Evolutionary conservation across 2,329 filamentous ascomycete genomes (phyloP).

Genomic region (Aspergillus ibericus): DNA sequence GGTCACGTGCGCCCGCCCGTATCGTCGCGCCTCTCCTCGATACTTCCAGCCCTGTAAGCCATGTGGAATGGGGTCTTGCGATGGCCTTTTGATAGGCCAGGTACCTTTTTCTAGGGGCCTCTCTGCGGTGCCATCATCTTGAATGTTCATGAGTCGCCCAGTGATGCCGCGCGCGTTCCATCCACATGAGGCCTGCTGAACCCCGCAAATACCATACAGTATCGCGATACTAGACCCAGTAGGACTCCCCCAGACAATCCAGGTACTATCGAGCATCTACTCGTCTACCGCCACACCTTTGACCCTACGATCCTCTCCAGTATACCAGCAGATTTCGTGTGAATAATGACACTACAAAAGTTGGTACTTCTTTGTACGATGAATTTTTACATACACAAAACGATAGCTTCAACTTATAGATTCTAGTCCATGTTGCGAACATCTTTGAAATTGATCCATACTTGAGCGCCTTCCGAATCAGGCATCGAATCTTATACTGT

Average conservation of each 20-base stretch:
- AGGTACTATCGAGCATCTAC: neutral
- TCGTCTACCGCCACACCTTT: too few relatives aligned
- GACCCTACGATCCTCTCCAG: too few relatives aligned
- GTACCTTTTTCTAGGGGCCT: neutral
- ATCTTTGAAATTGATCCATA: too few relatives aligned
- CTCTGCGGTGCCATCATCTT: neutral
- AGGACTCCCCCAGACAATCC: constrained; percentile 5
- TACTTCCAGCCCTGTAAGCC: neutral
- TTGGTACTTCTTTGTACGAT: too few relatives aligned
- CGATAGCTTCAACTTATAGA: too few relatives aligned
- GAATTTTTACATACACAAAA: too few relatives aligned
- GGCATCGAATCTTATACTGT: too few relatives aligned
- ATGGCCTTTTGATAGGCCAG: neutral
- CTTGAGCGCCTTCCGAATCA: too few relatives aligned
- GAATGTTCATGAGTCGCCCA: neutral
- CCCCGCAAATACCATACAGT: constrained; percentile 4
- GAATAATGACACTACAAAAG: too few relatives aligned
- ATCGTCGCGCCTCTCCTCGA: neutral
- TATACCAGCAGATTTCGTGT: too few relatives aligned
- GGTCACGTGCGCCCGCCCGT: constrained; percentile 26
- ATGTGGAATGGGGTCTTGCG: neutral
- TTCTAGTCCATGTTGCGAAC: too few relatives aligned
- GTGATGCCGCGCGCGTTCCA: neutral
- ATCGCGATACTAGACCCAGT: constrained; percentile 2
- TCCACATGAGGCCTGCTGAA: neutral